These are phyloP conservation scores for Stachybotrys elegans DNA, from an alignment of 2,329 filamentous ascomycete species.

Conservation along the genomic window DNA sequence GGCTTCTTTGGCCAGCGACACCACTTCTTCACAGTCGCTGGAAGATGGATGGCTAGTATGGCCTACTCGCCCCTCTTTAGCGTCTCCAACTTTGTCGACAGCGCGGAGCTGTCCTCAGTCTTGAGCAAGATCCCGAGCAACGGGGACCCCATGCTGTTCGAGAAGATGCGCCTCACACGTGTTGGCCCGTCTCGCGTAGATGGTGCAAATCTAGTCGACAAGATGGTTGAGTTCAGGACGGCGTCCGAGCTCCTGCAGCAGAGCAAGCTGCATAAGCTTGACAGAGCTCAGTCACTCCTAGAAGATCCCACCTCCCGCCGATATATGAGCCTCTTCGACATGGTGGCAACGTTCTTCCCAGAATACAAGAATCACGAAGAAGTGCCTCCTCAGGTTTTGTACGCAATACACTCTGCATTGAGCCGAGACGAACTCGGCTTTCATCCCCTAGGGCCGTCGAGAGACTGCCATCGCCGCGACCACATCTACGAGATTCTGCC, in stretches of 20 bases:
- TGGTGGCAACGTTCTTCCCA: slow-evolving; percentile 40
- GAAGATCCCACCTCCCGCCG: slow-evolving; percentile 29
- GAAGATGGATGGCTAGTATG: slow-evolving; percentile 41
- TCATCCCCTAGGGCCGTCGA: slow-evolving; percentile 42
- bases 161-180: slow-evolving; percentile 23
- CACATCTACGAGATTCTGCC: slow-evolving; percentile 56
- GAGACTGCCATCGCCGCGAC: slow-evolving; percentile 41
- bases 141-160: slow-evolving; percentile 22
- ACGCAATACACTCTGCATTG: slow-evolving; percentile 66
- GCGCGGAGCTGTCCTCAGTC: slow-evolving; percentile 35
- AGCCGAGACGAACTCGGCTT: slow-evolving; percentile 57
- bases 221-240: slow-evolving; percentile 41
- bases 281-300: slow-evolving; percentile 37
- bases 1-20: slow-evolving; percentile 44
- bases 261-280: slow-evolving; percentile 40
- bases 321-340: slow-evolving; percentile 46
- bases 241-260: slow-evolving; percentile 41
- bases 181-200: slow-evolving; percentile 39
- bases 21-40: slow-evolving; percentile 50
- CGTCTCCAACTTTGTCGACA: slow-evolving; percentile 39
- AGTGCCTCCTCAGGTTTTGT: slow-evolving; percentile 47
- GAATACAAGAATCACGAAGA: slow-evolving; percentile 26
- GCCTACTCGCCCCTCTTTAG: slow-evolving; percentile 43
- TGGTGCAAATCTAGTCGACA: slow-evolving; percentile 37
- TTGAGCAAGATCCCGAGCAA: slow-evolving; percentile 22